Conservation (phyloP, 1,139 yeast genomes). For the Candida mesenterica region DNA sequence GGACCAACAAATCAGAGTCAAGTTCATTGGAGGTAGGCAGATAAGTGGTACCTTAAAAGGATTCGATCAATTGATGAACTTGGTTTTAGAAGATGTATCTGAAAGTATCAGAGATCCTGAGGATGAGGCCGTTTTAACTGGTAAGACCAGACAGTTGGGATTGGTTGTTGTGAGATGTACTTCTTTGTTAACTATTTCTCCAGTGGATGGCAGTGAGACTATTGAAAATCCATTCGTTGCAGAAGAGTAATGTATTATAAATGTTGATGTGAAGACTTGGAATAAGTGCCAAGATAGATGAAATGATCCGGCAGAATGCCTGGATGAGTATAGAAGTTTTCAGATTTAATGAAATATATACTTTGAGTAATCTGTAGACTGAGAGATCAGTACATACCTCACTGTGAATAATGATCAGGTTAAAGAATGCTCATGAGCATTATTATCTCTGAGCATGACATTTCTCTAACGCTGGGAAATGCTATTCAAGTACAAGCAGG, state of each 20-base stretch:
- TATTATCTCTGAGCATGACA: no score
- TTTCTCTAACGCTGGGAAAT: no score
- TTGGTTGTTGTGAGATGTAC: slow-evolving; percentile 88
- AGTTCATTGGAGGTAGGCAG: slow-evolving; percentile 83
- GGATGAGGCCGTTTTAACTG: slow-evolving; percentile 49
- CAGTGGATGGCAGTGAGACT: slow-evolving; percentile 77
- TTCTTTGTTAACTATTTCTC: slow-evolving; percentile 73
- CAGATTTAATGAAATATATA: no score
- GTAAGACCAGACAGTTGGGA: slow-evolving; percentile 55
- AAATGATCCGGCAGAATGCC: neutral
- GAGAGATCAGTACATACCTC: no score
- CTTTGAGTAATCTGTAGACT: no score
- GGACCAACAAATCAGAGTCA: slow-evolving; percentile 72
- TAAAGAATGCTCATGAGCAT: no score
- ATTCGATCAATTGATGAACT: slow-evolving; percentile 88
- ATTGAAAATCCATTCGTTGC: slow-evolving; percentile 68
- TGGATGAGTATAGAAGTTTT: neutral
- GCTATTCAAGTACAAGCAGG: no score
- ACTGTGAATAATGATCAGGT: no score
- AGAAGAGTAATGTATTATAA: slow-evolving; percentile 16
- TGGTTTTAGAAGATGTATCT: slow-evolving; percentile 81
- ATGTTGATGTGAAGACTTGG: no score
- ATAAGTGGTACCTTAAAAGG: slow-evolving; percentile 82
- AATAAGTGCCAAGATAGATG: no score
- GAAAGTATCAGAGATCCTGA: slow-evolving; percentile 70